Conservation (phyloP, 805 yeast genomes). For the Zygosaccharomyces gambellarensis region DNA sequence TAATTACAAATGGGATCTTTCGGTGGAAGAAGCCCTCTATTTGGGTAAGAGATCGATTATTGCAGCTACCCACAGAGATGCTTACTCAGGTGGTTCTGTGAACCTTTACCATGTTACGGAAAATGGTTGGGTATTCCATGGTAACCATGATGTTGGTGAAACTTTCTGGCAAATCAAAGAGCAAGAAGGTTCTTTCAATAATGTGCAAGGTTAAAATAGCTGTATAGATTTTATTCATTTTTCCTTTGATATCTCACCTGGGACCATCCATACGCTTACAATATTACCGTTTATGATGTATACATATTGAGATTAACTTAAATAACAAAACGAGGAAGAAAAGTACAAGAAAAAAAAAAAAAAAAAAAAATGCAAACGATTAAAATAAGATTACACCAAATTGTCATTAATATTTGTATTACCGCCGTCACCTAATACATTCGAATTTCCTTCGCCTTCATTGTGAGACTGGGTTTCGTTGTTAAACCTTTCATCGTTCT, state of each 20-base stretch:
- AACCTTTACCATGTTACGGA: constrained; percentile 91
- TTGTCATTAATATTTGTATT: constrained; percentile 29
- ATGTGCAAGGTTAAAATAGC: constrained; percentile 45
- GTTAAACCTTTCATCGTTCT: constrained; percentile 13
- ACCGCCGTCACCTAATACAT: constrained; percentile 1
- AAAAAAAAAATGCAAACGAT: constrained; percentile 1
- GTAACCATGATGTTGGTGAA: constrained; percentile 88
- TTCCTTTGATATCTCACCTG: neutral
- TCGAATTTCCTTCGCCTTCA: neutral
- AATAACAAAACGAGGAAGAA: neutral
- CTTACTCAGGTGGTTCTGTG: constrained; percentile 94
- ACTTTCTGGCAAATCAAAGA: constrained; percentile 89
- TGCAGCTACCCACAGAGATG: constrained; percentile 98
- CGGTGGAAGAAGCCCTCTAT: constrained; percentile 89
- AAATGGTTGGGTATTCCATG: constrained; percentile 92
- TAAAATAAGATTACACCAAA: constrained; percentile 14
- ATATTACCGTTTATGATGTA: neutral
- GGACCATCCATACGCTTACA: neutral
- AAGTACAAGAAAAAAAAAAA: neutral
- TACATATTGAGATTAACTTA: neutral
- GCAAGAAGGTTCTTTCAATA: constrained; percentile 82
- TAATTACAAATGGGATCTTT: constrained; percentile 84
- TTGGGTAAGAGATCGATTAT: constrained; percentile 92
- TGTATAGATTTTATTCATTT: neutral
- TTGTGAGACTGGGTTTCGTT: neutral